A percentile compares a stretch with the other conserved stretches of the same genome.
These are phyloP conservation scores for Pleurotus sapidus DNA, from an alignment of 768 basidiomycete genomes.

Conservation along the genomic window DNA sequence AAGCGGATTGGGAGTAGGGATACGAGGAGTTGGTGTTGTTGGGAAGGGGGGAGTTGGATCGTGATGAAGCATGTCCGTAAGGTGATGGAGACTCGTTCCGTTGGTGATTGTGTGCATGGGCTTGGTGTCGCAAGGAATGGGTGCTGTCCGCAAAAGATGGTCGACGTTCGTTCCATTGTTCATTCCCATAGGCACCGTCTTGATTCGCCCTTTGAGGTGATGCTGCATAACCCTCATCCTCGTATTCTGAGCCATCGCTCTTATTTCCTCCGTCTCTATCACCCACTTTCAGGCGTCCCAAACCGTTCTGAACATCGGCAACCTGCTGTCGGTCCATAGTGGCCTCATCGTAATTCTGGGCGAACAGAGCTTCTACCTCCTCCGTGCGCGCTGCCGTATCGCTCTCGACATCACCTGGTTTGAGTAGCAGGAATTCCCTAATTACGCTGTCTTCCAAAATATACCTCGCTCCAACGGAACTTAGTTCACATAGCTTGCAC, in stretches of 20 bases:
- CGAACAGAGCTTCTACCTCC: conserved; percentile 56
- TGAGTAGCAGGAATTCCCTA: conserved; percentile 78
- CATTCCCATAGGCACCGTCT: conserved; percentile 32
- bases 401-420: conserved; percentile 82
- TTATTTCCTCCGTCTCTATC: conserved; percentile 35
- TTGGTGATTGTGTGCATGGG: conserved; percentile 46
- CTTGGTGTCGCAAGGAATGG: conserved; percentile 31
- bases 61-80: conserved; percentile 34
- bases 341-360: conserved; percentile 9
- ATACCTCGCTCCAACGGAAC: conserved; percentile 63
- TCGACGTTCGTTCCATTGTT: conserved; percentile 24
- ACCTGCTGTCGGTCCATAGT: conserved; percentile 34
- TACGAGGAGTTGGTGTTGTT: conserved; percentile 12
- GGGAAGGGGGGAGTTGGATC: conserved; percentile 29
- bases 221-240: conserved; percentile 51
- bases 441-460: conserved; percentile 80
- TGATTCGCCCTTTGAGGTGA: conserved; percentile 36
- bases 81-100: conserved; percentile 50
- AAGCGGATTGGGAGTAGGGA: conserved; percentile 30
- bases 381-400: conserved; percentile 56
- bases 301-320: conserved; percentile 44
- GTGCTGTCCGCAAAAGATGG: conserved; percentile 28
- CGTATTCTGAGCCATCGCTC: conserved; percentile 69
- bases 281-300: conserved; percentile 48
- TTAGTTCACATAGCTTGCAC: conserved; percentile 72